Conservation (phyloP, 345 rosid genomes). For the Syzygium aqueum region DNA sequence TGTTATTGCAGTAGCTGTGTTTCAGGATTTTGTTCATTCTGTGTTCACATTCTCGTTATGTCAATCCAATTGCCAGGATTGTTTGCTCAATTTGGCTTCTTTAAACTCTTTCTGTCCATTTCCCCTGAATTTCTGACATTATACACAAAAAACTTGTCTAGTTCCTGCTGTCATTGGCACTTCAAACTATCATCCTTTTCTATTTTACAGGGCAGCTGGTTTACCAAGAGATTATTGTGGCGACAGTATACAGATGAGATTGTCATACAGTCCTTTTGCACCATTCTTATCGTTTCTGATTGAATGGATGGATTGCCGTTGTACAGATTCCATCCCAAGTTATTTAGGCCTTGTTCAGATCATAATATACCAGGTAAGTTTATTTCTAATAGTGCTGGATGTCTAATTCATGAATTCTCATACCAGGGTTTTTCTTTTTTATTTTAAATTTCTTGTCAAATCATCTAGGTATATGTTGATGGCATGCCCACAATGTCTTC, state of each 20-base stretch:
- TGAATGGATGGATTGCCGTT: conserved; percentile 65
- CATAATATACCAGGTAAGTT: conserved; percentile 47
- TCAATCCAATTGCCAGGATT: not conserved
- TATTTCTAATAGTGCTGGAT: not conserved
- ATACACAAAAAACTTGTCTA: not conserved
- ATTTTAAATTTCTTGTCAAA: not conserved
- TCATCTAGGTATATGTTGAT: conserved; percentile 49
- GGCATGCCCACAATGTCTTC: conserved; percentile 49
- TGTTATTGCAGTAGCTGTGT: not conserved
- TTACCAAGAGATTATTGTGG: conserved; percentile 50
- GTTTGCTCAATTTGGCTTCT: not conserved
- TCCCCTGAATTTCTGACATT: not conserved
- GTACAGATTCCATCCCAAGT: conserved; percentile 46
- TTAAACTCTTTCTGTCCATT: not conserved
- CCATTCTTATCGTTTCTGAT: conserved; percentile 44
- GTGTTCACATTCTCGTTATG: not conserved
- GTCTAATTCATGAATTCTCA: not conserved
- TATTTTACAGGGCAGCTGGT: conserved; percentile 46
- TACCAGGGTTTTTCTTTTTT: not conserved
- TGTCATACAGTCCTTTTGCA: conserved; percentile 55
- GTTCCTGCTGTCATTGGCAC: not conserved
- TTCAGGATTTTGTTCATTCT: not conserved
- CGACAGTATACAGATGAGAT: conserved; percentile 45
- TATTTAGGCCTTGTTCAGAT: conserved; percentile 52
- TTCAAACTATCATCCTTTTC: not conserved